Conservation (phyloP, 805 yeast genomes). For the Candida chilensis region DNA sequence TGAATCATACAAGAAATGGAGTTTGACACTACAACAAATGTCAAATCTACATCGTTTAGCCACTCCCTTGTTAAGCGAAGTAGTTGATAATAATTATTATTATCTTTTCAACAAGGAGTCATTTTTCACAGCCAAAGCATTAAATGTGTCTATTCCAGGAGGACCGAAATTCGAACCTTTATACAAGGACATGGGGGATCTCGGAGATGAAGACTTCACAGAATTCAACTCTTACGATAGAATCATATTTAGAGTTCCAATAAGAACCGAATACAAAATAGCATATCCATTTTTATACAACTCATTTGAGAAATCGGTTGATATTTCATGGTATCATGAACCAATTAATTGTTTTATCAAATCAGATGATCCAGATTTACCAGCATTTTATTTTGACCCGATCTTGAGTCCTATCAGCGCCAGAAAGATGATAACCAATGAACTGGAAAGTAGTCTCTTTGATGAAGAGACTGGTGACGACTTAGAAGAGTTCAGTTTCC, state of each 20-base stretch:
- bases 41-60: conserved; percentile 58
- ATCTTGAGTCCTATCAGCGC: conserved; percentile 45
- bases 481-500: conserved; percentile 28
- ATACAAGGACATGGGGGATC: conserved; percentile 51
- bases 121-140: conserved; percentile 84
- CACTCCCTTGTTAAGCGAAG: conserved; percentile 58
- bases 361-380: conserved; percentile 36
- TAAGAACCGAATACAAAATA: conserved; percentile 76
- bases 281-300: conserved; percentile 85
- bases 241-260: conserved; percentile 68
- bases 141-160: conserved; percentile 82
- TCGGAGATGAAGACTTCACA: conserved; percentile 66
- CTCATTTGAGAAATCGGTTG: conserved; percentile 60
- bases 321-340: conserved; percentile 52
- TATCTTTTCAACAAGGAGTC: conserved; percentile 73
- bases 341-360: conserved; percentile 45
- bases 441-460: conserved; percentile 6
- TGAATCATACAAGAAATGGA: conserved; percentile 70
- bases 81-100: conserved; percentile 46
- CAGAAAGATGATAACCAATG: conserved; percentile 7
- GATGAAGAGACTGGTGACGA: conserved; percentile 20
- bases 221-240: conserved; percentile 89
- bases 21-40: conserved; percentile 50
- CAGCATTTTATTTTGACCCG: conserved; percentile 49
- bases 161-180: conserved; percentile 95